phyloP scores from a whole-genome alignment of 805 yeast species.

The Suhomyces sp. region DNA sequence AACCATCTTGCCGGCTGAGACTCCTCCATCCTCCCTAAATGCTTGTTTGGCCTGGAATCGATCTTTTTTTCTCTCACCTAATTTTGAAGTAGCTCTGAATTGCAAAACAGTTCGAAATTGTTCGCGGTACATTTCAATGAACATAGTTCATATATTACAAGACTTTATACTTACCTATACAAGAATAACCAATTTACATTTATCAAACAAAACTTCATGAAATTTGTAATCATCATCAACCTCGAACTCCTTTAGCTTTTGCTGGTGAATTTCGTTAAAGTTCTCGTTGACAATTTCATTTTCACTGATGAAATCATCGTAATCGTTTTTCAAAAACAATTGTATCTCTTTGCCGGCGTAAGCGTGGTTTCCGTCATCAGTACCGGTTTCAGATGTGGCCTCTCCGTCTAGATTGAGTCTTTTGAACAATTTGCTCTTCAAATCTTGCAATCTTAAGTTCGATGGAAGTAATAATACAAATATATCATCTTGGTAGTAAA shows the following conservation, averaged over 20 bases:
- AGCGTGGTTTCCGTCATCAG: background rate
- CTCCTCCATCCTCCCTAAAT: background rate
- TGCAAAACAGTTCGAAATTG: no score
- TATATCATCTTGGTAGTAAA: conserved; percentile 76
- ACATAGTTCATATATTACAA: background rate
- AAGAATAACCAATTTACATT: conserved; percentile 40
- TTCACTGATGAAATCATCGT: conserved; percentile 37
- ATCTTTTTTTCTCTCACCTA: background rate
- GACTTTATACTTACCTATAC: conserved; percentile 2
- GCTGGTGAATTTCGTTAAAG: conserved; percentile 25
- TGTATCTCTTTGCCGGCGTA: conserved; percentile 19
- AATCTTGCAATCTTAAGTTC: conserved; percentile 45
- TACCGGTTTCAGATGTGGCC: conserved; percentile 3
- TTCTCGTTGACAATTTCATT: conserved; percentile 25
- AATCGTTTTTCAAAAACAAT: conserved; percentile 40
- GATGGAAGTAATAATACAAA: conserved; percentile 63
- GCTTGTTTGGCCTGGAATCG: background rate
- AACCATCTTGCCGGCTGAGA: background rate
- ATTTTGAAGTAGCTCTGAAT: background rate
- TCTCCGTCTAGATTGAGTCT: conserved; percentile 42
- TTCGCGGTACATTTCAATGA: background rate
- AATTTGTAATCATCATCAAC: conserved; percentile 39
- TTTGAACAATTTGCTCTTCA: conserved; percentile 50
- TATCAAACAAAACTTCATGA: conserved; percentile 39
- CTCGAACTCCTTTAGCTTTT: conserved; percentile 31